phyloP scores from a whole-genome alignment of 2,329 filamentous ascomycete species.

The Pseudogymnoascus sp. region DNA sequence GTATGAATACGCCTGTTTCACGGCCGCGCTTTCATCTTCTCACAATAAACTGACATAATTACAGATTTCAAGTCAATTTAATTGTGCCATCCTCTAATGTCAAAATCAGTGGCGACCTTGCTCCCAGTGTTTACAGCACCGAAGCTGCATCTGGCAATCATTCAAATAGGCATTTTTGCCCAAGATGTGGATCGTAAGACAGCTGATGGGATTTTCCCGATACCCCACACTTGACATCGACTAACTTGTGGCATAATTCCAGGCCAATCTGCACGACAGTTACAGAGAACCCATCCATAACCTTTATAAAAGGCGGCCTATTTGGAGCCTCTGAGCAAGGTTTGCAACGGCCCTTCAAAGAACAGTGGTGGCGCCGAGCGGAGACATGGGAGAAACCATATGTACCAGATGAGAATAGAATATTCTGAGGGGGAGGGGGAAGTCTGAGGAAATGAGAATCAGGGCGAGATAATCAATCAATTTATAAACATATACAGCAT shows the following conservation, averaged over 20 bases:
- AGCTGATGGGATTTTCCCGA: background rate
- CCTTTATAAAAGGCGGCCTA: constrained; percentile 14
- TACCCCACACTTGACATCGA: background rate
- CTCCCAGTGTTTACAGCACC: constrained; percentile 12
- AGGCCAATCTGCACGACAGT: constrained; percentile 14
- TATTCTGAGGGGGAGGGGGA: background rate
- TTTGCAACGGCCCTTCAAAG: constrained; percentile 12
- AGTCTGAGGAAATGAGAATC: background rate
- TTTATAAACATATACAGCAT: background rate
- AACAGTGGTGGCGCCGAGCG: constrained; percentile 14
- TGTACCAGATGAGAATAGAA: background rate
- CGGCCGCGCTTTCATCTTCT: background rate
- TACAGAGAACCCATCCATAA: constrained; percentile 2
- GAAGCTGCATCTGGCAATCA: constrained; percentile 13
- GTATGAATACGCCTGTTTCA: background rate
- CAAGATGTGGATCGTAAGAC: constrained; percentile 15
- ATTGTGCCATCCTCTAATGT: constrained; percentile 10
- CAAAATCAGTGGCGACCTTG: constrained; percentile 9
- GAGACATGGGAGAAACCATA: constrained; percentile 15
- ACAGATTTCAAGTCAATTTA: constrained; percentile 13
- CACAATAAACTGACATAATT: background rate
- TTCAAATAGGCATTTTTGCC: constrained; percentile 14
- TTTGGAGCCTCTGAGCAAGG: constrained; percentile 11
- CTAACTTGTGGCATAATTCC: background rate
- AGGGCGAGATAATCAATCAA: background rate